A percentile compares a stretch with the other conserved stretches of the same genome.
Evolutionary conservation across 139 green algal species (phyloP).

Genomic region (Edaphochlamys debaryana): DNA sequence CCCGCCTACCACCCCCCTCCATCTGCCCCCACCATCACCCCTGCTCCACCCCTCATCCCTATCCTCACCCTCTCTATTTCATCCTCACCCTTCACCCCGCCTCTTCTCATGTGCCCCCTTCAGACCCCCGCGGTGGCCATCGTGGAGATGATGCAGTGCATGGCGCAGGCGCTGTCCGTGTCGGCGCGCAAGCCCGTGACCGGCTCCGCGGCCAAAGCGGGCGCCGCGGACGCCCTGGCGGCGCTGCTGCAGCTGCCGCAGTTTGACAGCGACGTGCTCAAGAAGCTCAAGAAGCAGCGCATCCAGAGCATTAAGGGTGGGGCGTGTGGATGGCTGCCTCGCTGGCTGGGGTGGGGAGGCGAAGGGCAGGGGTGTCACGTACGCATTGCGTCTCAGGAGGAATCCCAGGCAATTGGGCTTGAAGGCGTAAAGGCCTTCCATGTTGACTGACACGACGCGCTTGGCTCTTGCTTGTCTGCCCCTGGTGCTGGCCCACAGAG

Average conservation of each 20-base stretch:
- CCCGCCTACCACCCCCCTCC: too few relatives aligned
- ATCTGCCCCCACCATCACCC: too few relatives aligned
- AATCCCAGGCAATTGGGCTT: too few relatives aligned
- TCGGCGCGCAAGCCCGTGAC: conserved; percentile 43
- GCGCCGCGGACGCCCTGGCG: conserved; percentile 36
- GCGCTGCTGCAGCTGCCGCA: conserved; percentile 85
- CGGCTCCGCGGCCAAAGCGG: conserved; percentile 35
- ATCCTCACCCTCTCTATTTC: too few relatives aligned
- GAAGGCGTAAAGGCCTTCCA: too few relatives aligned
- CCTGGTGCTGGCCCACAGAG: too few relatives aligned
- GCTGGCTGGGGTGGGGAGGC: not conserved
- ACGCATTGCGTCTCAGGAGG: not conserved
- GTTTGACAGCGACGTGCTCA: conserved; percentile 72
- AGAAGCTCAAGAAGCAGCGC: conserved; percentile 69
- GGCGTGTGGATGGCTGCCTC: too few relatives aligned
- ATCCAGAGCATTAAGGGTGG: conserved; percentile 72
- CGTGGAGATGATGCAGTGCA: conserved; percentile 89
- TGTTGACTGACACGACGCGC: too few relatives aligned
- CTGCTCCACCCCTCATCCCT: too few relatives aligned
- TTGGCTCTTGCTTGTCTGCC: too few relatives aligned
- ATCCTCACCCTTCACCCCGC: too few relatives aligned
- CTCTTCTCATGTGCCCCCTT: too few relatives aligned
- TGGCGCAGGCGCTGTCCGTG: conserved; percentile 70
- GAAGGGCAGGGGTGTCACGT: not conserved
- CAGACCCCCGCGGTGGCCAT: conserved; percentile 75